These are phyloP conservation scores for Tephrocybe sp. DNA, from an alignment of 768 basidiomycete genomes.

Conservation along the genomic window DNA sequence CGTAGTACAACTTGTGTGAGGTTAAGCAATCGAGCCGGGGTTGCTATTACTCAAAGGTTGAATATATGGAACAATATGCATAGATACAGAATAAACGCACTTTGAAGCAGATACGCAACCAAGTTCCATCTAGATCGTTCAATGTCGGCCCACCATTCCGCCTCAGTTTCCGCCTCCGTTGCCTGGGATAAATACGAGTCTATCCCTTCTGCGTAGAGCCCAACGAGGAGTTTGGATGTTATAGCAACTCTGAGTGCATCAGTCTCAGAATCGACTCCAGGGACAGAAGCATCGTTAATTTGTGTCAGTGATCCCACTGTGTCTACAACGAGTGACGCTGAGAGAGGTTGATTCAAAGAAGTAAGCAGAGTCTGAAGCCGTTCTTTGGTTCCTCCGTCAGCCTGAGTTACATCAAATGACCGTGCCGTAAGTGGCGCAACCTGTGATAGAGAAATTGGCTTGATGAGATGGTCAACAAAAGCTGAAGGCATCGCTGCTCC, in stretches of 20 bases:
- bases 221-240: conserved; percentile 47
- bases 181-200: conserved; percentile 67
- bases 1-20: conserved; percentile 37
- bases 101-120: conserved; percentile 72
- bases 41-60: conserved; percentile 31
- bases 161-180: conserved; percentile 65
- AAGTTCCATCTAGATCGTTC: conserved; percentile 57
- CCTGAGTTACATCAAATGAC: not conserved
- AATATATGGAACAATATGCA: not conserved
- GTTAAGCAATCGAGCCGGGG: conserved; percentile 40
- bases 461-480: conserved; percentile 38
- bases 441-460: conserved; percentile 26
- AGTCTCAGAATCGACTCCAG: conserved; percentile 29
- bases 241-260: conserved; percentile 41
- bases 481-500: conserved; percentile 28
- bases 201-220: conserved; percentile 64
- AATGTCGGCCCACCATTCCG: conserved; percentile 81
- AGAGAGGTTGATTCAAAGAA: conserved; percentile 30
- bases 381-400: conserved; percentile 24
- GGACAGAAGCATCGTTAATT: conserved; percentile 19
- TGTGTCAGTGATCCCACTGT: conserved; percentile 24
- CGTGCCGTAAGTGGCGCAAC: conserved; percentile 7
- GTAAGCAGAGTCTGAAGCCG: conserved; percentile 36
- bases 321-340: conserved; percentile 23
- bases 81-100: conserved; percentile 41